phyloP scores from a whole-genome alignment of 306 rosid genomes.

The Bauhinia variegata region DNA sequence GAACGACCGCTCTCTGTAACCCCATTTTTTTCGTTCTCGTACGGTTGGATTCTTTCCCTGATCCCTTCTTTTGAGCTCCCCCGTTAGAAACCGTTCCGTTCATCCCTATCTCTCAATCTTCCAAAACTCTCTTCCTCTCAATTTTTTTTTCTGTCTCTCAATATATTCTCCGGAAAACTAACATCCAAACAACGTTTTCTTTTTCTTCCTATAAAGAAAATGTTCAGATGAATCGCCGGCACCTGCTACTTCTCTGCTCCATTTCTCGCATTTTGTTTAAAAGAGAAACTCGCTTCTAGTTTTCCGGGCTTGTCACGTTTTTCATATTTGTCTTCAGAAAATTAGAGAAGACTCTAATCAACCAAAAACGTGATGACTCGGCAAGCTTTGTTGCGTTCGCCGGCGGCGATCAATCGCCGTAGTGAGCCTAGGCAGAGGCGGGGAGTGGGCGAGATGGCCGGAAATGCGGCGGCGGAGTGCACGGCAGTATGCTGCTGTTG shows the following conservation, averaged over 20 bases:
- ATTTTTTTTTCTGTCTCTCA: not conserved
- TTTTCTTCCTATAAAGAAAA: not conserved
- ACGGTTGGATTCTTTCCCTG: not conserved
- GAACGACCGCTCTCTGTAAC: too few species aligned
- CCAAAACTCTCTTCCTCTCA: not conserved
- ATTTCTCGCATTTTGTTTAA: not conserved
- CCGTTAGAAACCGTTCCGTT: not conserved
- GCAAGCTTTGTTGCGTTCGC: conserved; percentile 20
- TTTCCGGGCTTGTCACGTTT: too few species aligned
- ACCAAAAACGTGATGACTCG: conserved; percentile 32
- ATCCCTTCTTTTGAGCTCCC: not conserved
- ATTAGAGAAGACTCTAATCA: not conserved
- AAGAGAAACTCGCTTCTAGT: not conserved
- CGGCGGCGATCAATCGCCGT: not conserved
- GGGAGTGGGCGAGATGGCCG: conserved; percentile 61
- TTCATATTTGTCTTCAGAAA: not conserved
- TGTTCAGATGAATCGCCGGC: conserved; percentile 25
- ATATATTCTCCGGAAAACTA: not conserved
- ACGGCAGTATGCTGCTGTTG: conserved; percentile 81
- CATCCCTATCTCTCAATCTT: not conserved
- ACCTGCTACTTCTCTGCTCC: not conserved
- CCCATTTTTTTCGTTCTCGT: not conserved
- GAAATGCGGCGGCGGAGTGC: conserved; percentile 75
- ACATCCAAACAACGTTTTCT: too few species aligned
- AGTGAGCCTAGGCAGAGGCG: conserved; percentile 9